A percentile compares a stretch with the other conserved stretches of the same genome.
These are phyloP conservation scores for Rossbeevera mucosa DNA, from an alignment of 768 basidiomycete species.

Conservation along the genomic window DNA sequence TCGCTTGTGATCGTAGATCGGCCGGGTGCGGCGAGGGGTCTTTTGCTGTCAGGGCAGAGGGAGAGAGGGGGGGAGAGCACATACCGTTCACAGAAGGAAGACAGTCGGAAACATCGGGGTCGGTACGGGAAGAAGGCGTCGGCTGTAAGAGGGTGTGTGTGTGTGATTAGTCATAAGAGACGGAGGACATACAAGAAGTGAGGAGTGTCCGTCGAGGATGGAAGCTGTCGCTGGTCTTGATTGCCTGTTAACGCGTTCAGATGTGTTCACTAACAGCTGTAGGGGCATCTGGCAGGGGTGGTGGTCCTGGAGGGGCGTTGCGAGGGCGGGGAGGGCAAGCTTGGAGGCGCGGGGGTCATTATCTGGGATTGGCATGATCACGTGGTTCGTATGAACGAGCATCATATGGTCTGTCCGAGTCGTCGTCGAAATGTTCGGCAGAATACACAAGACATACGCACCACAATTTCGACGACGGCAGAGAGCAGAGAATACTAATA, in stretches of 20 bases:
- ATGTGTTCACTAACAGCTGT: slow-evolving; percentile 28
- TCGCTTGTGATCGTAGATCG: slow-evolving; percentile 16
- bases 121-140: slow-evolving; percentile 2
- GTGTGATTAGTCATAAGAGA: not conserved
- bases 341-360: slow-evolving; percentile 14
- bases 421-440: not conserved
- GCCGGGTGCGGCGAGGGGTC: not conserved
- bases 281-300: slow-evolving; percentile 30
- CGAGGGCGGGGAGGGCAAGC: slow-evolving; percentile 15
- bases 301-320: slow-evolving; percentile 20
- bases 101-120: slow-evolving; percentile 11
- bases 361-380: slow-evolving; percentile 28
- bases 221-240: slow-evolving; percentile 43
- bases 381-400: slow-evolving; percentile 8
- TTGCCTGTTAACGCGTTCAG: slow-evolving; percentile 26
- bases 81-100: slow-evolving; percentile 19
- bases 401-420: slow-evolving; percentile 1
- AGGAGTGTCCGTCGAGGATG: slow-evolving; percentile 36
- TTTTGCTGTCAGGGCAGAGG: slow-evolving; percentile 16
- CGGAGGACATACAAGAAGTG: slow-evolving; percentile 28
- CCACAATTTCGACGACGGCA: not conserved
- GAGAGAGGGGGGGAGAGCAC: slow-evolving; percentile 9
- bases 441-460: too few species aligned
- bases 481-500: not conserved
- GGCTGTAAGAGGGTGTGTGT: slow-evolving; percentile 5